These are phyloP conservation scores for Kockovaella imperatae DNA, from an alignment of 768 basidiomycete genomes.

Conservation along the genomic window DNA sequence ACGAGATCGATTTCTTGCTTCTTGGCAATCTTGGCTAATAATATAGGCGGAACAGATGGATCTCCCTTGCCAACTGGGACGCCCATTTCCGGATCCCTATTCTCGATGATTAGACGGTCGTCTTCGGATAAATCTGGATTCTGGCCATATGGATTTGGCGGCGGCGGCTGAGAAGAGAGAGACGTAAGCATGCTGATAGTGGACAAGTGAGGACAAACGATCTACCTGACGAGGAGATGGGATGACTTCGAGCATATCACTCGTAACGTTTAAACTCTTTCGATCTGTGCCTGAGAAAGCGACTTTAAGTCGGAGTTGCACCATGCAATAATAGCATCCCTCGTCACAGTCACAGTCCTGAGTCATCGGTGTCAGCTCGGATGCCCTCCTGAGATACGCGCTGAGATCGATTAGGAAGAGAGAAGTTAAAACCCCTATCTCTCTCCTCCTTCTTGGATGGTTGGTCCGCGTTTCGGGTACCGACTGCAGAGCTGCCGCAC, in stretches of 20 bases:
- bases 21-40: constrained; percentile 86
- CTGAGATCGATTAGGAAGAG: too few species aligned
- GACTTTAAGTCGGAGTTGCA: constrained; percentile 70
- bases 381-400: background rate
- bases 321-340: constrained; percentile 77
- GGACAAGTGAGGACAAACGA: constrained; percentile 2
- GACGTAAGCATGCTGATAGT: background rate
- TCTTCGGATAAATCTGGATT: constrained; percentile 32
- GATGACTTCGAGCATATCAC: constrained; percentile 53
- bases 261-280: constrained; percentile 73
- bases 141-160: constrained; percentile 27
- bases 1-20: constrained; percentile 80
- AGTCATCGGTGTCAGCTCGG: background rate
- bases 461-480: constrained; percentile 3
- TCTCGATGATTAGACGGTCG: constrained; percentile 63
- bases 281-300: constrained; percentile 58
- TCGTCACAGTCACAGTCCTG: constrained; percentile 88
- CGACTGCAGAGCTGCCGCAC: constrained; percentile 46
- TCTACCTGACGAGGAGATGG: constrained; percentile 32
- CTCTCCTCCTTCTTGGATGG: too few species aligned
- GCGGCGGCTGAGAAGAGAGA: constrained; percentile 13
- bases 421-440: too few species aligned
- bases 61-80: constrained; percentile 75
- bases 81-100: constrained; percentile 68
- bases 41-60: constrained; percentile 54